Conservation (phyloP, 345 rosid species). For the Aegle marmelos region DNA sequence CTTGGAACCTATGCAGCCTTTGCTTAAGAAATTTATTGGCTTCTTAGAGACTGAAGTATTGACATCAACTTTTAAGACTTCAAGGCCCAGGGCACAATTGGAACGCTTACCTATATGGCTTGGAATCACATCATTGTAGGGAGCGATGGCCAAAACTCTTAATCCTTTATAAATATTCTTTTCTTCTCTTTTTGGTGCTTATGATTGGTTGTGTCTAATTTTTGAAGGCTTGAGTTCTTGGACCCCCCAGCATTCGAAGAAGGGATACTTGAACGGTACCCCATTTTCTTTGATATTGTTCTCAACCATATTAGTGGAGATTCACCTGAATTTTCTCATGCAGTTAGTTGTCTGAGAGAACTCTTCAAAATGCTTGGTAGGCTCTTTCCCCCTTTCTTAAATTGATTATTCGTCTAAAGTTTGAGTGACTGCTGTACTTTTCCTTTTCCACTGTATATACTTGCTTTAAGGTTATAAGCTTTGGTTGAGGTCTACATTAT, state of each 20-base stretch:
- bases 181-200: slow-evolving; percentile 10
- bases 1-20: slow-evolving; percentile 90
- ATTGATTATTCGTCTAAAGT: background rate
- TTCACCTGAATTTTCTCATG: slow-evolving; percentile 85
- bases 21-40: slow-evolving; percentile 72
- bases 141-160: slow-evolving; percentile 26
- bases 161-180: slow-evolving; percentile 6
- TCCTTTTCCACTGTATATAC: slow-evolving; percentile 16
- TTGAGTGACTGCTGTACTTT: background rate
- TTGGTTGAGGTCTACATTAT: slow-evolving; percentile 91
- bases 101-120: slow-evolving; percentile 84
- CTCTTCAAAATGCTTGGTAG: slow-evolving; percentile 94
- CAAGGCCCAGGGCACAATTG: slow-evolving; percentile 67
- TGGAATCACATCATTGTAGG: slow-evolving; percentile 92
- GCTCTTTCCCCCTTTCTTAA: slow-evolving; percentile 13
- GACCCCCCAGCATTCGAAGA: slow-evolving; percentile 97
- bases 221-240: slow-evolving; percentile 83
- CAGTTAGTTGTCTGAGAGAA: slow-evolving; percentile 79
- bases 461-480: slow-evolving; percentile 81
- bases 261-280: slow-evolving; percentile 88
- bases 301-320: slow-evolving; percentile 88
- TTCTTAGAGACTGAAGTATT: slow-evolving; percentile 77
- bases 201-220: slow-evolving; percentile 15
- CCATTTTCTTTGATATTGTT: slow-evolving; percentile 88
- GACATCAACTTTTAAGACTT: slow-evolving; percentile 51